A percentile compares a stretch with the other conserved stretches of the same genome.
These are phyloP conservation scores for Dioszegia crocea DNA, from an alignment of 768 basidiomycete genomes.

Conservation along the genomic window DNA sequence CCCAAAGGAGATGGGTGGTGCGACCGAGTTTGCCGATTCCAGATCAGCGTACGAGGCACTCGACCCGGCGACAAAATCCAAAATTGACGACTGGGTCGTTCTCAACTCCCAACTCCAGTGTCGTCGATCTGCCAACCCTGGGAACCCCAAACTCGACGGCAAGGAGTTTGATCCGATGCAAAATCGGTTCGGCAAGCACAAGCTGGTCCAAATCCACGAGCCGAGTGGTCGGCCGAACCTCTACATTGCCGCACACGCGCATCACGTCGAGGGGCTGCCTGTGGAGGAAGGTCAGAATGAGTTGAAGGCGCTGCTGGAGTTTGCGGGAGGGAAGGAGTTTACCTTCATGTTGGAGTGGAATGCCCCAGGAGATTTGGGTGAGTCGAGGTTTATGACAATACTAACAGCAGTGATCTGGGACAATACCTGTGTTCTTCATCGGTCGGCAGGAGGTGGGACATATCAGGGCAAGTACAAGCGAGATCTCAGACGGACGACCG, in stretches of 20 bases:
- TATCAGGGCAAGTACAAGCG: conserved; percentile 14
- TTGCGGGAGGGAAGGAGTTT: conserved; percentile 17
- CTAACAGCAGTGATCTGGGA: conserved; percentile 19
- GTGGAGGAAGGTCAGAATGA: conserved; percentile 19
- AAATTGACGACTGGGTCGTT: conserved; percentile 10
- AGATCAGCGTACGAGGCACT: conserved; percentile 18
- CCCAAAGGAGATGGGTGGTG: conserved; percentile 11
- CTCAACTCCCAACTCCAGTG: conserved; percentile 15
- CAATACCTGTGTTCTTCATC: conserved; percentile 27
- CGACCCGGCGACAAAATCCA: conserved; percentile 5
- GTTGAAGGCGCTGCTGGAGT: conserved; percentile 14
- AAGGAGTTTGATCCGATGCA: conserved; percentile 6
- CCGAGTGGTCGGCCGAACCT: conserved; percentile 19
- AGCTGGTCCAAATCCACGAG: conserved; percentile 21
- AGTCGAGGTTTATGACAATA: background rate
- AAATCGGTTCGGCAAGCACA: conserved; percentile 17
- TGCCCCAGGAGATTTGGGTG: conserved; percentile 19
- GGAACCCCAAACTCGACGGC: conserved; percentile 10
- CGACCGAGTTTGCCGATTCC: conserved; percentile 21
- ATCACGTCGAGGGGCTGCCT: conserved; percentile 8
- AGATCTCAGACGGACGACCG: conserved; percentile 15
- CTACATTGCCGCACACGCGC: conserved; percentile 24
- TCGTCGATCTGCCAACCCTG: conserved; percentile 15
- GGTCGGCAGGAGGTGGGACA: conserved; percentile 9
- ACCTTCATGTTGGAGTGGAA: conserved; percentile 10